A percentile compares a stretch with the other conserved stretches of the same genome.
Conservation (phyloP, 2,329 filamentous ascomycete species). For the Exophiala oligosperma region DNA sequence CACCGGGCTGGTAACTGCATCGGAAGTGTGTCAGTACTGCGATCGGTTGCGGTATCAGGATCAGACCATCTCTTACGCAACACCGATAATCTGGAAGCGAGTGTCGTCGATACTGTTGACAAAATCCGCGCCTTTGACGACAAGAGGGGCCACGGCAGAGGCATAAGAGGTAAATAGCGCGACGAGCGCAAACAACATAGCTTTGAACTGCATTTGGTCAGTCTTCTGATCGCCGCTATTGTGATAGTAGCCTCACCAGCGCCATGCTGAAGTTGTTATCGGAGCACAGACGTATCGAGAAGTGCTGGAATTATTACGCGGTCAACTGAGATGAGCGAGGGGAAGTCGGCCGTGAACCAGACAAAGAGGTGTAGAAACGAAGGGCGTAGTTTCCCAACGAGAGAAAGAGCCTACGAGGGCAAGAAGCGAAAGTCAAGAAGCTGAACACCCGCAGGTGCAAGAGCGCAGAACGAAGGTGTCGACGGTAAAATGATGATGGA, state of each 20-base stretch:
- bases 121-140: conserved; percentile 61
- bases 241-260: conserved; percentile 13
- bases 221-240: not conserved
- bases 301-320: conserved; percentile 5
- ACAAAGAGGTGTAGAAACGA: conserved; percentile 7
- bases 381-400: conserved; percentile 12
- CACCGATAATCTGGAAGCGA: conserved; percentile 62
- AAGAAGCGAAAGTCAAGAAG: conserved; percentile 12
- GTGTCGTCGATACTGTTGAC: conserved; percentile 59
- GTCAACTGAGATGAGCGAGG: conserved; percentile 13
- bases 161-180: conserved; percentile 47
- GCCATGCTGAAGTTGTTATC: conserved; percentile 16
- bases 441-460: conserved; percentile 17
- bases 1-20: conserved; percentile 61
- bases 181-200: conserved; percentile 34
- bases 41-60: not conserved
- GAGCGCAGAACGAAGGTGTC: conserved; percentile 10
- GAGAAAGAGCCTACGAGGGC: conserved; percentile 1
- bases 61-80: conserved; percentile 50
- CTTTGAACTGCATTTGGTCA: conserved; percentile 23
- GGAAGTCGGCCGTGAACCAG: conserved; percentile 1
- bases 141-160: conserved; percentile 56
- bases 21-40: conserved; percentile 13
- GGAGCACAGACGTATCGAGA: conserved; percentile 4
- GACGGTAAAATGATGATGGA: conserved; percentile 1